Conservation (phyloP, 1,284 basidiomycete species). For the Bjerkandera adusta region DNA sequence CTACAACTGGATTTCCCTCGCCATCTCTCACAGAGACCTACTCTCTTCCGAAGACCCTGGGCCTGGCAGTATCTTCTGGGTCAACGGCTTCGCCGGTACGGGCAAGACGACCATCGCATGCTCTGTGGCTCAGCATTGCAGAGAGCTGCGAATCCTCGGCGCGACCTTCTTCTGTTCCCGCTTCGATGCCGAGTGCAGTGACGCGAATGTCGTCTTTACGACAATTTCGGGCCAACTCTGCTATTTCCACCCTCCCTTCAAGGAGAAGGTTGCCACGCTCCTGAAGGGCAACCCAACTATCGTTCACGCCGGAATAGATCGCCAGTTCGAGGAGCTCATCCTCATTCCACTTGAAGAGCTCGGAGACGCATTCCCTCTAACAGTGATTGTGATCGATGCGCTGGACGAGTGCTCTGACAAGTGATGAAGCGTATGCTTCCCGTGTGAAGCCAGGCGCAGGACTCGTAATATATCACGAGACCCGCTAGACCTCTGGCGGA, state of each 20-base stretch:
- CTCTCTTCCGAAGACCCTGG: too few species aligned
- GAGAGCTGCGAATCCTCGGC: conserved; percentile 18
- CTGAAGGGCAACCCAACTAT: conserved; percentile 16
- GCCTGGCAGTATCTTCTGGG: too few species aligned
- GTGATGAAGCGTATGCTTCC: too few species aligned
- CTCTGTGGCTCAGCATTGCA: conserved; percentile 12
- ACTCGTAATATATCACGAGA: neutral
- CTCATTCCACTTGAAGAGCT: too few species aligned
- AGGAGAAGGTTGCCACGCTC: too few species aligned
- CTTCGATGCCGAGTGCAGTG: conserved; percentile 18
- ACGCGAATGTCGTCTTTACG: conserved; percentile 21
- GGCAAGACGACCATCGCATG: conserved; percentile 16
- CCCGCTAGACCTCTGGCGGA: too few species aligned
- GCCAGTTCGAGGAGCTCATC: conserved; percentile 23
- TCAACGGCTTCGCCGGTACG: conserved; percentile 14
- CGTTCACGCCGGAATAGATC: conserved; percentile 2
- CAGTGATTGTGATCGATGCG: conserved; percentile 26
- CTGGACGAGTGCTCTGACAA: conserved; percentile 28
- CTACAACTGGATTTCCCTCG: too few species aligned
- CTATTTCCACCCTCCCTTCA: too few species aligned
- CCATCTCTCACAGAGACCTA: too few species aligned
- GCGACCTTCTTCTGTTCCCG: conserved; percentile 34
- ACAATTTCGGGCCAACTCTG: conserved; percentile 27
- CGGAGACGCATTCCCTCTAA: conserved; percentile 16
- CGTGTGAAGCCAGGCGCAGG: too few species aligned